Evolutionary conservation across 495 filamentous ascomycete species (phyloP).

Genomic region (Aspergillus baeticus): DNA sequence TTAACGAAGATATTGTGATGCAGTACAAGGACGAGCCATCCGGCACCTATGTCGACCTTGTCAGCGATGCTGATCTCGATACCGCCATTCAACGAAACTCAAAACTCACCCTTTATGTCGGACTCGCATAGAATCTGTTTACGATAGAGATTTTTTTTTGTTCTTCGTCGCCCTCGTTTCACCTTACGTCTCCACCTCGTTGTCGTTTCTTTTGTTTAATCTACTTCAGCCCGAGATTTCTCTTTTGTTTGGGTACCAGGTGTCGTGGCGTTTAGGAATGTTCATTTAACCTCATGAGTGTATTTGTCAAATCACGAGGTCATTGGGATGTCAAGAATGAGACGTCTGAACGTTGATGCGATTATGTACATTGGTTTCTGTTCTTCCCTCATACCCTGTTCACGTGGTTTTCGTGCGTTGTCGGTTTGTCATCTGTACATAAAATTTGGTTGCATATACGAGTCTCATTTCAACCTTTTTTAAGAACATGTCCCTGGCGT

Average conservation of each 20-base stretch:
- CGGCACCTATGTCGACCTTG: slow-evolving; percentile 67
- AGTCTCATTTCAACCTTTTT: not conserved
- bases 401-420: slow-evolving; percentile 14
- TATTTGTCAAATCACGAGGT: slow-evolving; percentile 23
- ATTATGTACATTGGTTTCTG: slow-evolving; percentile 26
- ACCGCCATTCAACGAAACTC: slow-evolving; percentile 77
- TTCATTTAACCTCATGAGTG: slow-evolving; percentile 14
- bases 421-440: slow-evolving; percentile 22
- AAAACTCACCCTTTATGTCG: slow-evolving; percentile 81
- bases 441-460: slow-evolving; percentile 26
- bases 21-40: slow-evolving; percentile 86
- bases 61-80: slow-evolving; percentile 78
- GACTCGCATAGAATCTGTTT: slow-evolving; percentile 42
- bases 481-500: not conserved
- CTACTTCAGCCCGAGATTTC: not conserved
- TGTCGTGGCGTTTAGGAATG: slow-evolving; percentile 7
- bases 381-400: slow-evolving; percentile 26
- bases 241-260: slow-evolving; percentile 13
- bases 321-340: slow-evolving; percentile 27
- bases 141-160: slow-evolving; percentile 26
- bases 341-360: slow-evolving; percentile 29
- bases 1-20: slow-evolving; percentile 69
- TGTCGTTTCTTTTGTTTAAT: slow-evolving; percentile 3
- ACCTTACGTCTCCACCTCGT: slow-evolving; percentile 9
- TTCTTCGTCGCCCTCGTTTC: slow-evolving; percentile 18